A percentile compares a stretch with the other conserved stretches of the same genome.
Conservation (phyloP, 2,329 filamentous ascomycete species). For the Aureobasidium subglaciale region DNA sequence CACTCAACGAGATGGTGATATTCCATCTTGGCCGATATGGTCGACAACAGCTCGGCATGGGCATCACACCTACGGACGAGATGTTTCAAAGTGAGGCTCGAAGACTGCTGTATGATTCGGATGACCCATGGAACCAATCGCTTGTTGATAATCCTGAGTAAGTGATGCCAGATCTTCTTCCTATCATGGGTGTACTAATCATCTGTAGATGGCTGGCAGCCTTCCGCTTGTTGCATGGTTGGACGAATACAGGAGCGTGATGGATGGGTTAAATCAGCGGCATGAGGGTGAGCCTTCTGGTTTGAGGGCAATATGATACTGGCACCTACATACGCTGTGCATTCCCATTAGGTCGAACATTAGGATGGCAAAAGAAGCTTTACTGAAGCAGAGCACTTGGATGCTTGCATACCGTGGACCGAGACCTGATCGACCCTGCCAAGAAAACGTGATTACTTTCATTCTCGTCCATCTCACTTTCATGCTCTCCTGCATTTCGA, state of each 20-base stretch:
- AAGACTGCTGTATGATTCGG: slow-evolving; percentile 40
- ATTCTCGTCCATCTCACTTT: neutral
- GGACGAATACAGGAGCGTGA: neutral
- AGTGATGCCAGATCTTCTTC: neutral
- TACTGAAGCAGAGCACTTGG: too few relatives aligned
- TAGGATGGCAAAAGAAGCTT: too few relatives aligned
- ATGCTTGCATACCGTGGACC: neutral
- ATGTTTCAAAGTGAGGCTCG: slow-evolving; percentile 43
- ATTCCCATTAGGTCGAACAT: too few relatives aligned
- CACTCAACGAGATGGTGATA: slow-evolving; percentile 44
- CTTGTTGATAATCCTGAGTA: slow-evolving; percentile 33
- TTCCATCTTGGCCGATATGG: slow-evolving; percentile 40
- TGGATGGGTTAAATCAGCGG: neutral
- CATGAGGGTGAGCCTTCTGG: neutral
- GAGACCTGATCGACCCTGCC: neutral
- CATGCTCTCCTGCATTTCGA: neutral
- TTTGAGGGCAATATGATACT: neutral
- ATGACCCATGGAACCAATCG: slow-evolving; percentile 43
- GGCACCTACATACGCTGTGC: too few relatives aligned
- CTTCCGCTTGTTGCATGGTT: slow-evolving; percentile 28
- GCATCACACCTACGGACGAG: slow-evolving; percentile 40
- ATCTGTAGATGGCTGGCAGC: slow-evolving; percentile 34
- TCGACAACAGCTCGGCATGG: slow-evolving; percentile 31
- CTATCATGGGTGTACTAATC: neutral
- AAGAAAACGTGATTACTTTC: neutral